These are phyloP conservation scores for Leccinum glutinopallens DNA, from an alignment of 1,284 basidiomycete genomes.

Conservation along the genomic window DNA sequence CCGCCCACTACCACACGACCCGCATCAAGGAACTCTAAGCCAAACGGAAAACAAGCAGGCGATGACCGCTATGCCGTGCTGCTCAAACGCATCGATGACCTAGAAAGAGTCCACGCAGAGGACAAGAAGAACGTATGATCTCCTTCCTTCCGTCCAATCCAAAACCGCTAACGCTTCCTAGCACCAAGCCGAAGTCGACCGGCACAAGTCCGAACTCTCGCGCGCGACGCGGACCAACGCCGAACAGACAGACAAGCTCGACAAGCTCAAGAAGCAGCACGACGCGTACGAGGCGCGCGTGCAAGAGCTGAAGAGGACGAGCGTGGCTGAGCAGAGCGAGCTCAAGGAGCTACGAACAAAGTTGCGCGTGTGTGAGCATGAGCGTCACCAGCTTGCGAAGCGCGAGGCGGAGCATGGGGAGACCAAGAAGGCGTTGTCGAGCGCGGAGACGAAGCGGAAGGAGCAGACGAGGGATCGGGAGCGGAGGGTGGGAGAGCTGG, in stretches of 20 bases:
- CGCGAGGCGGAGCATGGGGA: constrained; percentile 57
- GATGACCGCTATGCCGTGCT: constrained; percentile 54
- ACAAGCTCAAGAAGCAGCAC: constrained; percentile 65
- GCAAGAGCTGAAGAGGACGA: constrained; percentile 58
- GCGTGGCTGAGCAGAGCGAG: constrained; percentile 55
- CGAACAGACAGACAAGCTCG: constrained; percentile 58
- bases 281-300: constrained; percentile 54
- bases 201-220: constrained; percentile 56
- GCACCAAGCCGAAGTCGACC: constrained; percentile 63
- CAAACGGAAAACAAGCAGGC: constrained; percentile 15
- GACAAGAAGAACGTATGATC: constrained; percentile 62
- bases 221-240: constrained; percentile 48
- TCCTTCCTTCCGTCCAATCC: background rate
- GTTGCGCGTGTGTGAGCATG: constrained; percentile 61
- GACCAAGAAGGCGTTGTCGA: constrained; percentile 51
- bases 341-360: constrained; percentile 63
- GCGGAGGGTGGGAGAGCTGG: constrained; percentile 55
- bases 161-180: constrained; percentile 28
- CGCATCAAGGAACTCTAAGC: constrained; percentile 17
- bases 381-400: constrained; percentile 49
- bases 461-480: constrained; percentile 61
- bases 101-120: constrained; percentile 65
- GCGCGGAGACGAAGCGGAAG: constrained; percentile 49
- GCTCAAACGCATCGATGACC: constrained; percentile 65
- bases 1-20: constrained; percentile 20